A percentile compares a stretch with the other conserved stretches of the same genome.
Evolutionary conservation across 108 stramenopile genomes (phyloP).

Genomic region (Asterionellopsis glacialis): DNA sequence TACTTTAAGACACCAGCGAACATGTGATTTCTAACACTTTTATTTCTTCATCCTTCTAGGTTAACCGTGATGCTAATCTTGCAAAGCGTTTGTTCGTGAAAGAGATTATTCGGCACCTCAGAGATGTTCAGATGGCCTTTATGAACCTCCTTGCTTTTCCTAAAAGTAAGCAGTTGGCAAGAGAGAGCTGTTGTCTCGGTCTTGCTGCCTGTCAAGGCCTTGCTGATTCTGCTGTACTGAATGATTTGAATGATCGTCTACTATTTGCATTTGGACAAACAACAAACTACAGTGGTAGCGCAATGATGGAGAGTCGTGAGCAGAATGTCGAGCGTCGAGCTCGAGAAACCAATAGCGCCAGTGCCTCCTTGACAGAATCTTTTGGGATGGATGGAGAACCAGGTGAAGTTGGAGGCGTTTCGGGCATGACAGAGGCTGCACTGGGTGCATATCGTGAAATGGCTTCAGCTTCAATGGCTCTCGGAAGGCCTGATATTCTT

Average conservation of each 20-base stretch:
- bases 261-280: constrained; percentile 79
- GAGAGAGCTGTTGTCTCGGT: constrained; percentile 79
- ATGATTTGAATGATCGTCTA: constrained; percentile 42
- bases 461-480: constrained; percentile 60
- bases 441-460: constrained; percentile 83
- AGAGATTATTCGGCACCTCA: constrained; percentile 35
- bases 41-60: neutral
- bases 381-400: constrained; percentile 19
- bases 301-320: constrained; percentile 64
- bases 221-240: constrained; percentile 11
- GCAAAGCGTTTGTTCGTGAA: constrained; percentile 23
- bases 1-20: neutral
- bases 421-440: constrained; percentile 75
- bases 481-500: constrained; percentile 65
- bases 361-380: constrained; percentile 2
- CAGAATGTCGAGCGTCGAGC: constrained; percentile 48
- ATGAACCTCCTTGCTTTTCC: constrained; percentile 65
- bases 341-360: constrained; percentile 9
- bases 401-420: constrained; percentile 69
- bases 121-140: constrained; percentile 58
- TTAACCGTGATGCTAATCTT: constrained; percentile 6
- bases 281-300: constrained; percentile 71
- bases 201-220: constrained; percentile 76
- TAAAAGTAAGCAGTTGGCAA: constrained; percentile 72
- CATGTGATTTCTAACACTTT: neutral